phyloP scores from a whole-genome alignment of 2,329 filamentous ascomycete genomes.

The Claviceps citrina region DNA sequence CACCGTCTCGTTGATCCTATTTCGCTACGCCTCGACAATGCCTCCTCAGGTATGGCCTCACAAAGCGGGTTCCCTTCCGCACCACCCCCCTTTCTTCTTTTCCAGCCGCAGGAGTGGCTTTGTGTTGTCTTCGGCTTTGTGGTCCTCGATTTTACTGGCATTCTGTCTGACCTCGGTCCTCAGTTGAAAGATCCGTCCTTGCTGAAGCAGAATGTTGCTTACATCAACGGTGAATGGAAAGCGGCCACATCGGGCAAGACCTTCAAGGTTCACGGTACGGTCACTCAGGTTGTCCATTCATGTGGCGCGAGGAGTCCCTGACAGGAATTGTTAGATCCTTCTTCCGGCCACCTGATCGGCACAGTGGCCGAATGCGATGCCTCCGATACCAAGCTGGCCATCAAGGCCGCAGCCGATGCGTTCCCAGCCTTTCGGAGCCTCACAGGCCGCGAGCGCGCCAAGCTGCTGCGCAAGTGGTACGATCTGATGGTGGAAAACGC shows the following conservation, averaged over 20 bases:
- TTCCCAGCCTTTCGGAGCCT: conserved; percentile 54
- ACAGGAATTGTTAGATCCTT: conserved; percentile 47
- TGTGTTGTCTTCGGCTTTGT: neutral
- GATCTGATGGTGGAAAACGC: conserved; percentile 63
- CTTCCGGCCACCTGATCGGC: conserved; percentile 66
- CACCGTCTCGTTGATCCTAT: conserved; percentile 13
- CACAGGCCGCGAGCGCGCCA: conserved; percentile 59
- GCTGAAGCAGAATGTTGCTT: conserved; percentile 67
- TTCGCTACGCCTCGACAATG: conserved; percentile 31
- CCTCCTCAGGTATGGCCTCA: conserved; percentile 24
- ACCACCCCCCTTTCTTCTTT: no score
- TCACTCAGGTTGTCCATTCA: neutral
- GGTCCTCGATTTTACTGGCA: neutral
- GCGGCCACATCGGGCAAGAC: conserved; percentile 74
- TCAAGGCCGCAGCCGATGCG: conserved; percentile 66
- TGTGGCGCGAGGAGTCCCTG: neutral
- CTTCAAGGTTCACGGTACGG: conserved; percentile 63
- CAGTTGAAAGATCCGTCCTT: conserved; percentile 67
- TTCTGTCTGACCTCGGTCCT: neutral
- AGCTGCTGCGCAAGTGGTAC: conserved; percentile 66
- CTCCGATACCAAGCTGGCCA: conserved; percentile 65
- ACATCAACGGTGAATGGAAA: conserved; percentile 89
- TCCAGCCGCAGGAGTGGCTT: no score
- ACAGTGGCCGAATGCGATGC: conserved; percentile 71
- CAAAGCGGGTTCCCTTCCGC: neutral